Conservation (phyloP, 1,284 basidiomycete genomes). For the Ustilago hordei region DNA sequence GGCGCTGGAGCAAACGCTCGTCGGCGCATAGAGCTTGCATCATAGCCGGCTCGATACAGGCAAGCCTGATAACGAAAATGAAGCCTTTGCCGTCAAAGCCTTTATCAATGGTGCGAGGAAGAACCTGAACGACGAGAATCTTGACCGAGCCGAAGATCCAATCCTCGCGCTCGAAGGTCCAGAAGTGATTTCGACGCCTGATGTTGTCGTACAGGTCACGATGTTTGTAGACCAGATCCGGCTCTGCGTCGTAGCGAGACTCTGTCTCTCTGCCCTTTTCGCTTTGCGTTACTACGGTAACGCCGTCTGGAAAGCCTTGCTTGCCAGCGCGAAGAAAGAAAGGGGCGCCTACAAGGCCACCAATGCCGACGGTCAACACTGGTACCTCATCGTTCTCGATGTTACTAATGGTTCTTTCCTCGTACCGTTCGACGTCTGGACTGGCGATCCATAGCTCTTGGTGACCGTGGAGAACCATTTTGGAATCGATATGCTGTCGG, state of each 20-base stretch:
- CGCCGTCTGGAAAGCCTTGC: slow-evolving; percentile 2
- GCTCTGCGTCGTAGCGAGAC: not conserved
- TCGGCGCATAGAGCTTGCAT: not conserved
- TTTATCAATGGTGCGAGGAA: not conserved
- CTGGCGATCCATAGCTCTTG: not conserved
- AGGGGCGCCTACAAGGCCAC: not conserved
- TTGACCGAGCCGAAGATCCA: slow-evolving; percentile 2
- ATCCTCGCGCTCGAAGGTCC: not conserved
- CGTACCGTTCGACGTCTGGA: not conserved
- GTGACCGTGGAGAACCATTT: not conserved
- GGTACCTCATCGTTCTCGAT: not conserved
- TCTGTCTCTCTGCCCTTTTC: not conserved
- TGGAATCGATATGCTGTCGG: not conserved
- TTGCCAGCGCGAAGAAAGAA: not conserved
- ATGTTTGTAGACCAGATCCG: not conserved
- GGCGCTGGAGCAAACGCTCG: slow-evolving; percentile 1
- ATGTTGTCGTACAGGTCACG: not conserved
- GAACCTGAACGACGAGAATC: not conserved
- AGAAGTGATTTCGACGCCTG: not conserved
- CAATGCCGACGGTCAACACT: not conserved
- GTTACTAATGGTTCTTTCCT: not conserved
- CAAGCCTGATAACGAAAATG: not conserved
- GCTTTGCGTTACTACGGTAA: not conserved
- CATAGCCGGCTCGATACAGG: not conserved
- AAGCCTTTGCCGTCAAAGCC: not conserved